A percentile compares a stretch with the other conserved stretches of the same genome.
Evolutionary conservation across 2,329 filamentous ascomycete genomes (phyloP).

Genomic region (Phyllosticta citrichinensis): DNA sequence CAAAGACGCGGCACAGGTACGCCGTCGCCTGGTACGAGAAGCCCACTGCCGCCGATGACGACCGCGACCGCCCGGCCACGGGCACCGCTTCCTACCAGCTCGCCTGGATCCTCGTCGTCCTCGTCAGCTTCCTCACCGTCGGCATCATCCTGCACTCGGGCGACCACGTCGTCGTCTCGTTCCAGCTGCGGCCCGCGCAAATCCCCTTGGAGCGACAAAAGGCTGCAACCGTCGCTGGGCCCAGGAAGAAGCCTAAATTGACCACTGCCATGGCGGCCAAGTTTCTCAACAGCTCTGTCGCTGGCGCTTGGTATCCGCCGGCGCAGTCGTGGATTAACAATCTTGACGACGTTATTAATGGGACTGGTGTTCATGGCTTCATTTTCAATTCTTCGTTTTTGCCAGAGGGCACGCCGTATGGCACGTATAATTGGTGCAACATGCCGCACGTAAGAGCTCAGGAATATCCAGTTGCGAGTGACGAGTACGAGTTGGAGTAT

Average conservation of each 20-base stretch:
- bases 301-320: slow-evolving; percentile 23
- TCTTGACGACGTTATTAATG: slow-evolving; percentile 46
- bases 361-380: slow-evolving; percentile 60
- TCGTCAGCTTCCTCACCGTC: not conserved
- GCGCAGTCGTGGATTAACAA: slow-evolving; percentile 46
- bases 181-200: not conserved
- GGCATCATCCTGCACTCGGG: not conserved
- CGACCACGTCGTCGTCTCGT: not conserved
- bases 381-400: slow-evolving; percentile 58
- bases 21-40: not conserved
- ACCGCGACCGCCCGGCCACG: not conserved
- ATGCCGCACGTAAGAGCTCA: slow-evolving; percentile 69
- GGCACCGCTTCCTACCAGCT: not conserved
- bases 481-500: slow-evolving; percentile 57
- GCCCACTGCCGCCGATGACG: too few species aligned
- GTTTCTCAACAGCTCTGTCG: slow-evolving; percentile 4
- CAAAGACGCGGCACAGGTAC: not conserved
- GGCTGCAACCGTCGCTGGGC: not conserved
- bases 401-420: slow-evolving; percentile 44
- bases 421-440: slow-evolving; percentile 72
- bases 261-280: not conserved
- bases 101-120: not conserved
- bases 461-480: slow-evolving; percentile 50
- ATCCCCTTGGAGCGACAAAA: not conserved
- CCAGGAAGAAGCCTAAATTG: not conserved